Conservation (phyloP, 2,329 filamentous ascomycete genomes). For the Paramyrothecium sp. region DNA sequence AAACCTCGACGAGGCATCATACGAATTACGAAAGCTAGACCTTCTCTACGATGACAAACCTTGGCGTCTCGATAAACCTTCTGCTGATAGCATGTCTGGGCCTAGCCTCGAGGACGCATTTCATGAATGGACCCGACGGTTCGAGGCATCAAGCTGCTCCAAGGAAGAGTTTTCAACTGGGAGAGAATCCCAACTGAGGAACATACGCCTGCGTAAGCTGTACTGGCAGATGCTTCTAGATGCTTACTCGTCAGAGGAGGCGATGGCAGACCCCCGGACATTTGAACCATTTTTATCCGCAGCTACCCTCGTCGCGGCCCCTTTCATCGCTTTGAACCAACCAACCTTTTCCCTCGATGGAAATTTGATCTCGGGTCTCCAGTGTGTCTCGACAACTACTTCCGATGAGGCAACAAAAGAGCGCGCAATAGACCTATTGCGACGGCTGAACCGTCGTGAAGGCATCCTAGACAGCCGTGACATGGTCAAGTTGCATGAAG, state of each 20-base stretch:
- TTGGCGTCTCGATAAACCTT: neutral
- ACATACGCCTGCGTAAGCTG: conserved; percentile 7
- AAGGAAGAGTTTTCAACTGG: too few species aligned
- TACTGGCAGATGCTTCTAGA: conserved; percentile 11
- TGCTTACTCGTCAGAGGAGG: neutral
- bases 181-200: neutral
- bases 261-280: neutral
- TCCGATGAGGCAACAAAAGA: neutral
- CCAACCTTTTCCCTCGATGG: conserved; percentile 1
- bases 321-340: conserved; percentile 1
- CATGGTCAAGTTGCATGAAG: conserved; percentile 13
- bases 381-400: neutral
- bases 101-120: conserved; percentile 5
- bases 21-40: conserved; percentile 10
- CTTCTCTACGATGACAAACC: conserved; percentile 4
- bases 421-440: conserved; percentile 12
- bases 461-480: conserved; percentile 19
- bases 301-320: conserved; percentile 4
- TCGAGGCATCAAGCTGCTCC: neutral
- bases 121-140: conserved; percentile 4
- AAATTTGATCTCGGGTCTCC: neutral
- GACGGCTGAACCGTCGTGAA: conserved; percentile 13
- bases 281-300: conserved; percentile 4
- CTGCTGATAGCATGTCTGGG: neutral
- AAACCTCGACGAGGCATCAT: conserved; percentile 14